Base-by-base conservation (phyloP, 371 early-diverging fungal genomes). In the Blyttiomyces sp. region DNA sequence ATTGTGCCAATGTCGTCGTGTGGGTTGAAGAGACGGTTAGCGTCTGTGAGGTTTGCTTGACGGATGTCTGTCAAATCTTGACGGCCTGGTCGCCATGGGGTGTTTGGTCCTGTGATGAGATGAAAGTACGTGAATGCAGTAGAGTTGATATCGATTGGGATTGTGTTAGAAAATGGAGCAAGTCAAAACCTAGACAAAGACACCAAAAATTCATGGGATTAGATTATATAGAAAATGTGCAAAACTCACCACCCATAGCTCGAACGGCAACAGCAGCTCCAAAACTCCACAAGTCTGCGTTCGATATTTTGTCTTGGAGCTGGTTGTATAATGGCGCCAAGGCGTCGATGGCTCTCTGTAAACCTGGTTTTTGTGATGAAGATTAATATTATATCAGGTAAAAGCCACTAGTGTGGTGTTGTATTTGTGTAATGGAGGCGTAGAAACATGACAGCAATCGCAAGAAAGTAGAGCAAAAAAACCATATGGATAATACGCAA, bases 301-400 rank as follows among this genome's bases (percentile, higher is more conserved):
- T 23, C 42, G 55, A 55, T 16, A 52, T 52, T 0, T 52, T 35
- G n/a, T n/a, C n/a, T n/a, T n/a, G n/a, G 13, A 39, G 39, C n/a
- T 6, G 23, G 0, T 11, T 26, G 43, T 55, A 55, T 9, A 55
- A 6, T 3, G 55, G 55, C 1, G 4, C 28, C 43, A 55, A 28
- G 36, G 55, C 55, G 26, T 55, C 55, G 21, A 55, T 43, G 13
- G 55, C 55, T 5, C 55, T 32, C 39, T 55, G 43, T 4, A 55
- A 26, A 16, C 55, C 55, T 9, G 26, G n/a, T n/a, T n/a, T n/a
- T n/a, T n/a, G n/a, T n/a, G n/a, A n/a, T n/a, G n/a, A n/a, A n/a
- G n/a, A n/a, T n/a, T n/a, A n/a, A n/a, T n/a, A n/a, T n/a, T n/a
- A n/a, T n/a, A n/a, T n/a, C n/a, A n/a, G n/a, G n/a, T n/a, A n/a